These are phyloP conservation scores for Cicer yamashitae DNA, from an alignment of 306 rosid species.

Conservation along the genomic window DNA sequence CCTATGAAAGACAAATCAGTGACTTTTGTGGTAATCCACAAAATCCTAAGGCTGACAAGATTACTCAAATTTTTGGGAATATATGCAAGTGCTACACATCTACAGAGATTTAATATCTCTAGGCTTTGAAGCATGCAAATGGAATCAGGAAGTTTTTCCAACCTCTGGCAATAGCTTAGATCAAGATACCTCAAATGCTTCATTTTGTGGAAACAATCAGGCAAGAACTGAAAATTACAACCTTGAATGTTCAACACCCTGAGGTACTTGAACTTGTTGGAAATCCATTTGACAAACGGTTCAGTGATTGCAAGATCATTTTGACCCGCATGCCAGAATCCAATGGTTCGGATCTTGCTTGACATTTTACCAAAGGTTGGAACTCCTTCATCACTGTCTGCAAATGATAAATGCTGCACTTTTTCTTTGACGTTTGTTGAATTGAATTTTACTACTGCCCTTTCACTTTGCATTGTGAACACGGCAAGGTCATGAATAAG, in stretches of 20 bases:
- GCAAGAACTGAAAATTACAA: slow-evolving; percentile 36
- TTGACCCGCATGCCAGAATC: slow-evolving; percentile 43
- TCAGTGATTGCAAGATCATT: slow-evolving; percentile 25
- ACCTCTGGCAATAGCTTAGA: slow-evolving; percentile 42
- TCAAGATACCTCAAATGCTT: slow-evolving; percentile 46
- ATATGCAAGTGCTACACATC: slow-evolving; percentile 33
- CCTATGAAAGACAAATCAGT: slow-evolving; percentile 27
- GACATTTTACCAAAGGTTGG: slow-evolving; percentile 15
- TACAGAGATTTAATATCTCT: slow-evolving; percentile 33
- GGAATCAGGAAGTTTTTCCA: slow-evolving; percentile 44
- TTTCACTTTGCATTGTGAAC: slow-evolving; percentile 43
- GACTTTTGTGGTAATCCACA: slow-evolving; percentile 38
- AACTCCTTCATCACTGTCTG: slow-evolving; percentile 30
- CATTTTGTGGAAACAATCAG: slow-evolving; percentile 44
- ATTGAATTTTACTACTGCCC: slow-evolving; percentile 28
- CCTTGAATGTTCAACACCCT: slow-evolving; percentile 43
- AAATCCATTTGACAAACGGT: slow-evolving; percentile 38
- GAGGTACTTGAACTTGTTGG: slow-evolving; percentile 42
- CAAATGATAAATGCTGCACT: slow-evolving; percentile 44
- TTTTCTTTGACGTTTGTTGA: slow-evolving; percentile 33
- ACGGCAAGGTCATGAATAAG: slow-evolving; percentile 42
- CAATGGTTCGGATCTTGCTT: slow-evolving; percentile 31
- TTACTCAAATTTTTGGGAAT: slow-evolving; percentile 28
- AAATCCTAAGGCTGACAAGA: slow-evolving; percentile 42
- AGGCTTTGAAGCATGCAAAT: slow-evolving; percentile 43